Evolutionary conservation across 129 eudicot genomes (phyloP).

Genomic region (Gnaphalium uliginosum): DNA sequence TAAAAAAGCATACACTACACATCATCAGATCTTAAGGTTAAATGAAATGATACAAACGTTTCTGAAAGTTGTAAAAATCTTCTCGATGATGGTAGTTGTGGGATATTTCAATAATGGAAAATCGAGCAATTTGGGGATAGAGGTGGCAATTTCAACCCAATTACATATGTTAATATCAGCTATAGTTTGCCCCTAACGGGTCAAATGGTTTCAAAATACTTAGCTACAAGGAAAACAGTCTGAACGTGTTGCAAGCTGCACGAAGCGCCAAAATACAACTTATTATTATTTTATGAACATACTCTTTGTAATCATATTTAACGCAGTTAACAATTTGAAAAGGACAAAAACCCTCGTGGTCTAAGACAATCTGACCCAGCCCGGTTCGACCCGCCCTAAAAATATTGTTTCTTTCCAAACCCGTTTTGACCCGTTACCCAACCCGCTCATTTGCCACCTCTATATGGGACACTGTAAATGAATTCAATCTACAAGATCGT

Average conservation of each 20-base stretch:
- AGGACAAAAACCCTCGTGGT: background rate
- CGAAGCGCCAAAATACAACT: background rate
- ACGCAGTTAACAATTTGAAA: background rate
- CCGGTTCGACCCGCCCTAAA: slow-evolving; percentile 3
- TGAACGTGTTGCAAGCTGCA: background rate
- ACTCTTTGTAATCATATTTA: background rate
- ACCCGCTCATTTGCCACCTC: background rate
- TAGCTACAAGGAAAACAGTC: background rate
- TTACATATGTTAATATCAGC: background rate
- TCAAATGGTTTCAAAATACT: background rate
- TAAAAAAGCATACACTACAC: background rate
- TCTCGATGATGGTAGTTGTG: background rate
- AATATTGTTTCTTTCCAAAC: background rate
- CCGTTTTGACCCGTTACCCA: background rate
- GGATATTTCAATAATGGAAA: background rate
- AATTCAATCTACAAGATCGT: background rate
- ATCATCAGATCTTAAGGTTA: slow-evolving; percentile 12
- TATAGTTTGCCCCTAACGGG: background rate
- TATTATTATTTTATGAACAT: background rate
- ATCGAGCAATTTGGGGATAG: background rate
- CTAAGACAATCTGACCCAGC: background rate
- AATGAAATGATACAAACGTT: background rate
- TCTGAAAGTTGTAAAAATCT: slow-evolving; percentile 8
- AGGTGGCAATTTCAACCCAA: background rate
- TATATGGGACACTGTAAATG: background rate